phyloP scores from a whole-genome alignment of 257 asterid genomes.

The Salvia rosmarinus region DNA sequence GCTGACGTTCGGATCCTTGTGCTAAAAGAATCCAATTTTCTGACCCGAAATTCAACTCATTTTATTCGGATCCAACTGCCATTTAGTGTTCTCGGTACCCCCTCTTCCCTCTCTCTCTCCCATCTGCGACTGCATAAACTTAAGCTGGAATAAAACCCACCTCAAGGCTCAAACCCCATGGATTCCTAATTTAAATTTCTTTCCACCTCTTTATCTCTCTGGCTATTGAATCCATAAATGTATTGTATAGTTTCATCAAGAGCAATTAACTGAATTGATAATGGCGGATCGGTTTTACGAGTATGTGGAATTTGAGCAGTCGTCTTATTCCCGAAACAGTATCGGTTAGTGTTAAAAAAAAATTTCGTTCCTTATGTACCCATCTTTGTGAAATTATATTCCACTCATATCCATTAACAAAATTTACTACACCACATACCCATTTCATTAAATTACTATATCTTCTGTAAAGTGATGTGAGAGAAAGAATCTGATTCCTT shows the following conservation, averaged over 20 bases:
- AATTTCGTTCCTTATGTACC: no score
- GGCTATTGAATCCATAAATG: no score
- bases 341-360: constrained; percentile 44
- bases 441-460: no score
- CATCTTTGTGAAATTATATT: no score
- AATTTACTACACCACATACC: no score
- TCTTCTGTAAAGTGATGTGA: no score
- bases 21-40: constrained; percentile 1
- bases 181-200: neutral
- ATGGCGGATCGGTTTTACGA: constrained; percentile 50
- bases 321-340: constrained; percentile 38
- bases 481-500: no score
- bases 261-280: neutral
- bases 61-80: constrained; percentile 1
- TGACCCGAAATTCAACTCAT: constrained; percentile 21
- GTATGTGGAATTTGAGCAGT: constrained; percentile 44
- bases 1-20: constrained; percentile 5
- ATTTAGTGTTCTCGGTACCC: neutral
- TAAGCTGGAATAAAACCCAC: constrained; percentile 5
- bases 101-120: neutral
- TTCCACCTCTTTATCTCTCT: neutral
- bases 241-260: neutral
- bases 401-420: no score
- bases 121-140: no score
- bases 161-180: constrained; percentile 5